Evolutionary conservation across 2,329 filamentous ascomycete species (phyloP).

Genomic region (Ceratocystiopsis minuta): DNA sequence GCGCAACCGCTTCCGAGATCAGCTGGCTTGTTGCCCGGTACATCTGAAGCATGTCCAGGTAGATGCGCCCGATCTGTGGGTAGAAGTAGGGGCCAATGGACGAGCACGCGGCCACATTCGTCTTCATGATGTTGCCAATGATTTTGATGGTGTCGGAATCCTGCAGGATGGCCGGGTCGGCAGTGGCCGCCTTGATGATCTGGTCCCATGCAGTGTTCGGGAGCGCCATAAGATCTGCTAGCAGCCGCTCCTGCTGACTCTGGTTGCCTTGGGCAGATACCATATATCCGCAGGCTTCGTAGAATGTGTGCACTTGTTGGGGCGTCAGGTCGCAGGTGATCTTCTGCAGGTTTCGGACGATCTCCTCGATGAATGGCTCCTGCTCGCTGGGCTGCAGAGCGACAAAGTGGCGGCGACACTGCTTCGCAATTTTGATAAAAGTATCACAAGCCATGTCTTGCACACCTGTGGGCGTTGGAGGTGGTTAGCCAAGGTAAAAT

Average conservation of each 20-base stretch:
- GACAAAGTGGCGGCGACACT: slow-evolving; percentile 94
- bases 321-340: slow-evolving; percentile 91
- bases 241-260: slow-evolving; percentile 76
- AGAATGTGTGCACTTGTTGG: slow-evolving; percentile 96
- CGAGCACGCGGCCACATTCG: slow-evolving; percentile 93
- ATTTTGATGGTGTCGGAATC: slow-evolving; percentile 94
- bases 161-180: slow-evolving; percentile 72
- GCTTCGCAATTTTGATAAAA: slow-evolving; percentile 98
- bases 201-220: slow-evolving; percentile 91
- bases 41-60: slow-evolving; percentile 98
- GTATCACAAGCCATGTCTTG: slow-evolving; percentile 99
- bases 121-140: slow-evolving; percentile 99
- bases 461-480: slow-evolving; percentile 39
- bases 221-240: slow-evolving; percentile 79
- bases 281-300: slow-evolving; percentile 98
- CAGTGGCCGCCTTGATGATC: slow-evolving; percentile 76
- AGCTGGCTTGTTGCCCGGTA: slow-evolving; percentile 92
- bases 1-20: slow-evolving; percentile 80
- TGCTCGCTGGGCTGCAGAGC: slow-evolving; percentile 84
- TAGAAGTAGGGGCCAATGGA: slow-evolving; percentile 97
- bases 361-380: slow-evolving; percentile 97
- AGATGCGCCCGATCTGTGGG: slow-evolving; percentile 92
- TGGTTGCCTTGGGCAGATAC: slow-evolving; percentile 95
- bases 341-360: slow-evolving; percentile 85
- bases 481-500: background rate